Base-by-base conservation (phyloP, 108 stramenopile species). In the Epipyxis sp. region DNA sequence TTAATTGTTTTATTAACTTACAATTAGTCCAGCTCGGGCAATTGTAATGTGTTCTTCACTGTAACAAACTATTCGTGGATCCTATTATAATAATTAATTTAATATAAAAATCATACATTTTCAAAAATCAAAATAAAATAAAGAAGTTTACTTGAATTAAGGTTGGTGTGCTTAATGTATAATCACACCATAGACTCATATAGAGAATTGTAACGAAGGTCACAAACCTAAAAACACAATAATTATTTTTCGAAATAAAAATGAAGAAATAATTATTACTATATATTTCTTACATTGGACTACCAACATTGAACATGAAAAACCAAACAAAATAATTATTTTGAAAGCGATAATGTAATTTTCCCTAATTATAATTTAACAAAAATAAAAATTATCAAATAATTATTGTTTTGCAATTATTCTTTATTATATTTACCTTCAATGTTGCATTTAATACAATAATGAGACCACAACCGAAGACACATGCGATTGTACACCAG, bases 261-360 rank as follows among this genome's bases (percentile, higher is more conserved):
- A n/a, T n/a, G n/a, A n/a, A n/a, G n/a, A n/a, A n/a, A n/a, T n/a
- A n/a, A n/a, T n/a, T n/a, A n/a, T n/a, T n/a, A 57, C 54, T n/a
- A n/a, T n/a, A n/a, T n/a, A n/a, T n/a, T n/a, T n/a, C n/a, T n/a
- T n/a, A n/a, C 71, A 46, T 57, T 6, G 71, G 71, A 46, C 71
- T 57, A 30, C 71, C 71, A 10, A 74, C 71, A 37, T 46, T 74
- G 50, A 35, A 74, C 20, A 74, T 27, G 25, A 74, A 74, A 25
- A 74, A 57, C 71, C 71, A 74, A 27, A 74, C 50, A 6, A 74
- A 3, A 46, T 46, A 57, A 16, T 37, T 27, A 37, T 74, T 74
- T 42, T 74, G 71, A 29, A 74, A 74, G 37, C 50, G 44, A 57
- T 74, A 74, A 37, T 74, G 71, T 6, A 20, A 3, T 25, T 74